A percentile compares a stretch with the other conserved stretches of the same genome.
These are phyloP conservation scores for Bacidia gigantensis DNA, from an alignment of 495 filamentous ascomycete species.

Conservation along the genomic window DNA sequence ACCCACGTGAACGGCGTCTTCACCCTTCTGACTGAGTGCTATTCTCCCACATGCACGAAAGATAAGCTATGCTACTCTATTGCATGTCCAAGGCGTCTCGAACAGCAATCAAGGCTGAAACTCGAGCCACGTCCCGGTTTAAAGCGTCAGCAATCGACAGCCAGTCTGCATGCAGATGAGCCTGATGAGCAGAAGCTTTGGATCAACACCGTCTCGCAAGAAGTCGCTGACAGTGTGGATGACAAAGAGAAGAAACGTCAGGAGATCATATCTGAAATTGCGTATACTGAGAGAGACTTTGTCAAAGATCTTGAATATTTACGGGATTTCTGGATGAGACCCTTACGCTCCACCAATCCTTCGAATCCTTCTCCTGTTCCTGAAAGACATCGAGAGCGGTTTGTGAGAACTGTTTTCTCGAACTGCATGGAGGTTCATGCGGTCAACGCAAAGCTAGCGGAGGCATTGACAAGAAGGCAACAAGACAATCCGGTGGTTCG, in stretches of 20 bases:
- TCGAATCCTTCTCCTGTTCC: constrained; percentile 72
- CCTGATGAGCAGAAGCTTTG: constrained; percentile 95
- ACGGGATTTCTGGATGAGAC: constrained; percentile 97
- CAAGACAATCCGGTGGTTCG: constrained; percentile 77
- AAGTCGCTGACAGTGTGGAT: constrained; percentile 73
- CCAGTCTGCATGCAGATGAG: constrained; percentile 71
- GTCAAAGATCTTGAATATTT: constrained; percentile 98
- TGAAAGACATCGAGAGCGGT: constrained; percentile 71
- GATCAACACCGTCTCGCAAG: constrained; percentile 97
- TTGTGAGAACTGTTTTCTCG: constrained; percentile 87
- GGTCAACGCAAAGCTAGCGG: constrained; percentile 78
- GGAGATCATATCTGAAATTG: constrained; percentile 94
- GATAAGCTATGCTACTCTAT: constrained; percentile 97
- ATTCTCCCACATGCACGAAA: constrained; percentile 90
- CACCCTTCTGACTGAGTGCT: constrained; percentile 89
- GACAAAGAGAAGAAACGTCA: constrained; percentile 95
- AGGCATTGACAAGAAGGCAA: constrained; percentile 76
- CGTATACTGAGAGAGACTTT: constrained; percentile 98
- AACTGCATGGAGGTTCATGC: constrained; percentile 90
- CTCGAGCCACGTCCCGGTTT: constrained; percentile 81
- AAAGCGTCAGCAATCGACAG: constrained; percentile 63
- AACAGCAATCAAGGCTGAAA: constrained; percentile 89
- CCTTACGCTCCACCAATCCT: constrained; percentile 54
- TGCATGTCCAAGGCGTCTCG: constrained; percentile 83
- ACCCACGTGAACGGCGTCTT: constrained; percentile 93